Evolutionary conservation across 495 filamentous ascomycete species (phyloP), one percentile per base, ranked within the genome.

Genomic region (Cladorrhinum samala): DNA sequence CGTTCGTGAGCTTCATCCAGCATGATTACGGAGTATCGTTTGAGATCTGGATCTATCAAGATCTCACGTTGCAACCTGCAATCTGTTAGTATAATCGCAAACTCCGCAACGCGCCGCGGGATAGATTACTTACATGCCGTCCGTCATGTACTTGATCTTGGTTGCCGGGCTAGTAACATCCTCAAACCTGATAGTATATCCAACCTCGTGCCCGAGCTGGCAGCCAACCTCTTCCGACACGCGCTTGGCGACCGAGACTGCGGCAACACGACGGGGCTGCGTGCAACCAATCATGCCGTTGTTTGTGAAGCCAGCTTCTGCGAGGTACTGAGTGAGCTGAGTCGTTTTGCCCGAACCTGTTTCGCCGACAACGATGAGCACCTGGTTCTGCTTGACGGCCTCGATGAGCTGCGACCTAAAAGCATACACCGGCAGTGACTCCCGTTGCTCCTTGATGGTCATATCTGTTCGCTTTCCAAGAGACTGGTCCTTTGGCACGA

Each of bases 81-180:
- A 7, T 9, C 18, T 11, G 49, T 55, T 21, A 53, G 52, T 14
- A 45, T 7, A 17, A 14, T 7, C 30, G 3, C 0, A 11, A 25
- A 13, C 9, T n/a, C n/a, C n/a, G n/a, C n/a, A n/a, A n/a, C n/a
- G n/a, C n/a, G n/a, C n/a, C n/a, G n/a, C n/a, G n/a, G n/a, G n/a
- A n/a, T n/a, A n/a, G n/a, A 6, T 20, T 14, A 46, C 52, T 33
- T 33, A 59, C 87, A 97, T 99, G 68, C 93, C 93, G 57, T 99
- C 93, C 11, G 93, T 99, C 91, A 97, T 96, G 71, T 97, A 99
- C 72, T 97, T 97, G 74, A 99, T 96, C 66, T 84, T 85, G 11
- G 93, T 98, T 13, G 88, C 83, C 1, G 90, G 84, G 56, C 84
- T 87, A 0, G 93, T 96, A 62, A 83, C 87, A 62, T 99, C 94